A percentile compares a stretch with the other conserved stretches of the same genome.
These are phyloP conservation scores for Oryza glaberrima DNA, from an alignment of 176 grass and related monocot species.

Conservation along the genomic window DNA sequence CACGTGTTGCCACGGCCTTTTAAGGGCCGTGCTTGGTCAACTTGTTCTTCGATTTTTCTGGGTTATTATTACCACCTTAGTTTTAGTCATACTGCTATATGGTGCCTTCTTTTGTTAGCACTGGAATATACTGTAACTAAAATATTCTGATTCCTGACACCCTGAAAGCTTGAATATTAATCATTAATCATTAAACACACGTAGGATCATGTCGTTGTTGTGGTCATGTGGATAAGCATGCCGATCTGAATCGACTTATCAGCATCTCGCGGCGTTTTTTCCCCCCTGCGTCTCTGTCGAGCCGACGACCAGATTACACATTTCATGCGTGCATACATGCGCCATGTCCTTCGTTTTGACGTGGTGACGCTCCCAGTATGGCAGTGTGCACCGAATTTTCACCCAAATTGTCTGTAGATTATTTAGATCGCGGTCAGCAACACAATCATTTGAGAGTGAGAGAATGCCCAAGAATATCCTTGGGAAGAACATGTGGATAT, in stretches of 20 bases:
- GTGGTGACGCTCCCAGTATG: neutral
- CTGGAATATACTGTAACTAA: neutral
- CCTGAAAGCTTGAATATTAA: neutral
- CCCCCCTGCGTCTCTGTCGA: neutral
- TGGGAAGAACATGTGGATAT: no score
- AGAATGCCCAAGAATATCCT: no score
- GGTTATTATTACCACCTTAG: no score
- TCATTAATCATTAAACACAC: slow-evolving; percentile 15
- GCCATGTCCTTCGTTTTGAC: slow-evolving; percentile 12
- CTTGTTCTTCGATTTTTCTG: no score
- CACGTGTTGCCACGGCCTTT: neutral
- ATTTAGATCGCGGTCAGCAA: neutral
- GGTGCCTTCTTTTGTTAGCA: neutral
- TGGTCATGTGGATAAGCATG: slow-evolving; percentile 33
- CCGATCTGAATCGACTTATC: neutral
- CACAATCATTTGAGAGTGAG: neutral
- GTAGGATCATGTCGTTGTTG: neutral
- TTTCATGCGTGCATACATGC: neutral
- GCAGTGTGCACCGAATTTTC: neutral
- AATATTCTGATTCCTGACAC: neutral
- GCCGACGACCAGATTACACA: neutral
- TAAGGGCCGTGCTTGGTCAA: neutral
- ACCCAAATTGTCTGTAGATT: neutral
- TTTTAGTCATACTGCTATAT: neutral
- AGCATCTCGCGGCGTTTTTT: slow-evolving; percentile 7